Evolutionary conservation across 2,329 filamentous ascomycete species (phyloP).

Genomic region (Helicocarpus griseus): DNA sequence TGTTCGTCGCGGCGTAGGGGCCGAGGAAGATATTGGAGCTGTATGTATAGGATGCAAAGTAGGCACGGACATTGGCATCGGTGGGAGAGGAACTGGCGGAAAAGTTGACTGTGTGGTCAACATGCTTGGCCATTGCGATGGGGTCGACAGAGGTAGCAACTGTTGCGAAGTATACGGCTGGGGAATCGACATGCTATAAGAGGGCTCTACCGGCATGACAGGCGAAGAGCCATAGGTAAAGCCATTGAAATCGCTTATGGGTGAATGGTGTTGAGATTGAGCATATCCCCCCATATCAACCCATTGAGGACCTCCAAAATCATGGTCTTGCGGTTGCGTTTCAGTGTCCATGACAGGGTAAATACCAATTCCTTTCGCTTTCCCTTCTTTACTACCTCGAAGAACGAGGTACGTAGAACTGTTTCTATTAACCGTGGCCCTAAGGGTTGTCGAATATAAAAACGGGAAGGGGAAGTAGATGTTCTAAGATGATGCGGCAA

Average conservation of each 20-base stretch:
- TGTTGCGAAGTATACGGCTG: constrained; percentile 47
- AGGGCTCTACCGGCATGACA: constrained; percentile 49
- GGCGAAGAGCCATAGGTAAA: constrained; percentile 56
- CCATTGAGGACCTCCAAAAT: constrained; percentile 37
- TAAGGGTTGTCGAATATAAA: no score
- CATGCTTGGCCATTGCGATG: constrained; percentile 72
- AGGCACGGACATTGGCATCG: constrained; percentile 39
- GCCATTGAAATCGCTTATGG: constrained; percentile 58
- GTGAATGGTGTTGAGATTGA: constrained; percentile 56
- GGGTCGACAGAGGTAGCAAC: constrained; percentile 63
- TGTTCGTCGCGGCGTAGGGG: constrained; percentile 66
- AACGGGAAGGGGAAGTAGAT: background rate
- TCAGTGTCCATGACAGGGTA: constrained; percentile 33
- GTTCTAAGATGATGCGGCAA: background rate
- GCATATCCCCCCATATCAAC: constrained; percentile 37
- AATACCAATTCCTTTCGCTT: background rate
- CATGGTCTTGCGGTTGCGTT: constrained; percentile 34
- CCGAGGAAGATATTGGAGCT: constrained; percentile 24
- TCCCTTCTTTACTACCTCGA: background rate
- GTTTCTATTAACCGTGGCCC: no score
- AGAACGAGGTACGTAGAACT: no score
- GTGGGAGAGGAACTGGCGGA: constrained; percentile 48
- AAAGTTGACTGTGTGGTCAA: constrained; percentile 62
- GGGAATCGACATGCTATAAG: constrained; percentile 47
- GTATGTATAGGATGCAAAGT: constrained; percentile 41